Conservation (phyloP, 768 basidiomycete species). For the Solioccasus polychromus region DNA sequence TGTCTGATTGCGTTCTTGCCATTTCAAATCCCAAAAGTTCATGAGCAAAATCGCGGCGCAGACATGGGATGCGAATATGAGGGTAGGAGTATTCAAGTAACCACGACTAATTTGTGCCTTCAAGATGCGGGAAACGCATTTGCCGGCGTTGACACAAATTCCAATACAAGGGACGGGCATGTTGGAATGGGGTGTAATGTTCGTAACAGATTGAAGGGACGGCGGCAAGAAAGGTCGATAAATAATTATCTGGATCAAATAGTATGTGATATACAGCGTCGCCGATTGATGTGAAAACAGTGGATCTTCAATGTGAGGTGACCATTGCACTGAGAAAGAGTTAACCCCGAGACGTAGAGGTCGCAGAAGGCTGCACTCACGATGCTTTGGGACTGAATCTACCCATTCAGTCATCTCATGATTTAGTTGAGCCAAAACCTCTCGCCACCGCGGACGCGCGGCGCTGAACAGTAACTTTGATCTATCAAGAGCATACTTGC, state of each 20-base stretch:
- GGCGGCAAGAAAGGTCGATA: slow-evolving; percentile 66
- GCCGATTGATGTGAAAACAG: slow-evolving; percentile 56
- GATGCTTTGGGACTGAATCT: slow-evolving; percentile 62
- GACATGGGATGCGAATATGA: slow-evolving; percentile 47
- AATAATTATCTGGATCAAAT: slow-evolving; percentile 62
- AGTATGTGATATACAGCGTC: slow-evolving; percentile 54
- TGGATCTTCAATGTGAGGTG: slow-evolving; percentile 45
- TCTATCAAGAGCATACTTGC: slow-evolving; percentile 68
- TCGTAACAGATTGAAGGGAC: slow-evolving; percentile 26
- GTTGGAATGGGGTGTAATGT: slow-evolving; percentile 25
- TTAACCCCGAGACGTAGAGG: neutral
- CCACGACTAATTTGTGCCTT: slow-evolving; percentile 48
- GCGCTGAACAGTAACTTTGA: slow-evolving; percentile 52
- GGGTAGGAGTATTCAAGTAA: slow-evolving; percentile 40
- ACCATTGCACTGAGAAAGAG: slow-evolving; percentile 51
- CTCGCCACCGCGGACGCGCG: slow-evolving; percentile 51
- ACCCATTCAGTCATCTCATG: slow-evolving; percentile 71
- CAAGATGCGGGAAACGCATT: slow-evolving; percentile 57
- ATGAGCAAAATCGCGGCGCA: slow-evolving; percentile 53
- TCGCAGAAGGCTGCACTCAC: slow-evolving; percentile 37
- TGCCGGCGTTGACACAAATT: slow-evolving; percentile 59
- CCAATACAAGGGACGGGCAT: slow-evolving; percentile 51
- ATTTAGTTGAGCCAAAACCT: slow-evolving; percentile 66
- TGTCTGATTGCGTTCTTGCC: slow-evolving; percentile 38
- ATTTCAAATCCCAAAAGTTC: slow-evolving; percentile 56